phyloP scores from a whole-genome alignment of 306 rosid genomes.

The Benincasa hispida region DNA sequence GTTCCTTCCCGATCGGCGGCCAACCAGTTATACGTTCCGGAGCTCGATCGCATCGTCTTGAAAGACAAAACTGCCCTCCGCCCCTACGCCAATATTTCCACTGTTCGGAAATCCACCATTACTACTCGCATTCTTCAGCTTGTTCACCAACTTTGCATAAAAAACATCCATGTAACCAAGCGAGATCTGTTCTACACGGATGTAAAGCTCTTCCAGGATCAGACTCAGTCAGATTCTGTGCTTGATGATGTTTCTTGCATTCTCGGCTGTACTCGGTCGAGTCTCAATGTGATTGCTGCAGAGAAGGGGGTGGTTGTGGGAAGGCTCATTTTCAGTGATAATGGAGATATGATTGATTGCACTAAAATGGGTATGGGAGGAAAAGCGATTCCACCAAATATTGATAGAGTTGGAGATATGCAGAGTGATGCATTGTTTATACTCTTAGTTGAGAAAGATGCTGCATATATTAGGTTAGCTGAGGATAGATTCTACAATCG shows the following conservation, averaged over 20 bases:
- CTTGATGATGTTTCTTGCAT: conserved; percentile 84
- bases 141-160: conserved; percentile 70
- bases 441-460: conserved; percentile 85
- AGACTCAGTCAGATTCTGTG: conserved; percentile 68
- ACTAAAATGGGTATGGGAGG: conserved; percentile 99
- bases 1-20: conserved; percentile 84
- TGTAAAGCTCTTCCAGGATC: conserved; percentile 86
- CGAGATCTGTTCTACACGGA: conserved; percentile 90
- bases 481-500: conserved; percentile 90
- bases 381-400: conserved; percentile 81
- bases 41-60: conserved; percentile 74
- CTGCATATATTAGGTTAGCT: conserved; percentile 80
- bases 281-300: conserved; percentile 72
- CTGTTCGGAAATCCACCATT: conserved; percentile 62
- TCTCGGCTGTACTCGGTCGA: conserved; percentile 79
- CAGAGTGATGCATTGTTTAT: conserved; percentile 80
- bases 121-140: conserved; percentile 68
- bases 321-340: conserved; percentile 75
- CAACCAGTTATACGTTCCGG: conserved; percentile 73
- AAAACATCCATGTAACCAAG: conserved; percentile 83
- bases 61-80: conserved; percentile 62
- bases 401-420: conserved; percentile 86
- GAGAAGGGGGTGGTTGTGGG: conserved; percentile 95
- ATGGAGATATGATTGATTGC: conserved; percentile 89
- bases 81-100: conserved; percentile 64